Percentiles rank a stretch among this genome's conserved stretches.
Conservation (phyloP, 768 basidiomycete genomes). For the Clitopilus hobsonii region DNA sequence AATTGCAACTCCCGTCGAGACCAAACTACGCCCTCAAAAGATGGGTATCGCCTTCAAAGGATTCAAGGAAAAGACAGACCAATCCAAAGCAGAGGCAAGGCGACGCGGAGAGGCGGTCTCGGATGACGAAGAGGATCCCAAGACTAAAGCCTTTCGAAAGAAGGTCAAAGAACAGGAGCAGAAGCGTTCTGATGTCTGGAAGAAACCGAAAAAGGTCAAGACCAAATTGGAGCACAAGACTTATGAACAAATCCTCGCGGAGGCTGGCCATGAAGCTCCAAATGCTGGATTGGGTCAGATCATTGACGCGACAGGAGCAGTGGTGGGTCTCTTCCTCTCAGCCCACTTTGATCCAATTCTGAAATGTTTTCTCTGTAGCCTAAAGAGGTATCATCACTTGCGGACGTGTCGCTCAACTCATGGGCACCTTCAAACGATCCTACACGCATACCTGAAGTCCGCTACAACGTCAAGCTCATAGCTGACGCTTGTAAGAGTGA, state of each 20-base stretch:
- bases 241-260: constrained; percentile 92
- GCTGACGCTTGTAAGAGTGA: constrained; percentile 78
- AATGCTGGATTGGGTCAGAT: constrained; percentile 73
- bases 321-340: constrained; percentile 46
- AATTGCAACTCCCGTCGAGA: constrained; percentile 85
- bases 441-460: constrained; percentile 91
- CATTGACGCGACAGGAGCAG: constrained; percentile 91
- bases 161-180: constrained; percentile 50
- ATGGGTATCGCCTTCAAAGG: constrained; percentile 87
- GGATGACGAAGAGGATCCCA: constrained; percentile 60
- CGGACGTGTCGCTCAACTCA: constrained; percentile 66
- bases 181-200: constrained; percentile 79
- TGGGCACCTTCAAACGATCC: constrained; percentile 89
- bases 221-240: constrained; percentile 90
- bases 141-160: constrained; percentile 43
- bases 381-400: constrained; percentile 82
- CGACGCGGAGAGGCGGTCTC: constrained; percentile 70
- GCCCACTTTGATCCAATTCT: background rate
- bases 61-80: constrained; percentile 85
- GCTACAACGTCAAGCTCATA: constrained; percentile 91
- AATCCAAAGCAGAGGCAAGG: constrained; percentile 75
- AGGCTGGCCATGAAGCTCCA: constrained; percentile 63
- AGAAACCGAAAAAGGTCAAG: constrained; percentile 79
- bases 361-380: constrained; percentile 40
- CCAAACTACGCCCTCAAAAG: constrained; percentile 77